These are phyloP conservation scores for Russula vinacea DNA, from an alignment of 768 basidiomycete species.

Conservation along the genomic window DNA sequence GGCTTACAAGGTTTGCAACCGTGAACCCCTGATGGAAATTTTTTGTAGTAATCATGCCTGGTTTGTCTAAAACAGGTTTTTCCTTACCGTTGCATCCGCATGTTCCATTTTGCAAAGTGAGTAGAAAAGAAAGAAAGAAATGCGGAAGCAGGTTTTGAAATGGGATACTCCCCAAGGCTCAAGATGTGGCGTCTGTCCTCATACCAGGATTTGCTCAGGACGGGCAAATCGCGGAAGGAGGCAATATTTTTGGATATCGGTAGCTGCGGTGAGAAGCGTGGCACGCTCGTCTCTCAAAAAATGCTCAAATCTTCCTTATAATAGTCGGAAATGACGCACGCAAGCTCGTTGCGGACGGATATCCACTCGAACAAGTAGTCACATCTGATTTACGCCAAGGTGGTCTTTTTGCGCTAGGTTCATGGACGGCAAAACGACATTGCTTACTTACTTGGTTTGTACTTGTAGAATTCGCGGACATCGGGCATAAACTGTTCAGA, in stretches of 20 bases:
- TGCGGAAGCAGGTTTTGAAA: neutral
- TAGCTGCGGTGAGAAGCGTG: constrained; percentile 42
- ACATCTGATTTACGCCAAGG: constrained; percentile 42
- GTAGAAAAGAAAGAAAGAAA: neutral
- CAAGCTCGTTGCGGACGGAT: constrained; percentile 44
- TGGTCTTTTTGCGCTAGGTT: constrained; percentile 19
- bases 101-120: constrained; percentile 9
- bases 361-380: constrained; percentile 41
- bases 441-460: neutral
- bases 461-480: constrained; percentile 53
- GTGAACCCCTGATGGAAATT: neutral
- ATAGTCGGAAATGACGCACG: constrained; percentile 45
- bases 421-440: neutral
- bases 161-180: neutral
- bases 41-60: neutral
- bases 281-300: neutral
- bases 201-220: constrained; percentile 25
- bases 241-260: constrained; percentile 47
- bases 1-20: constrained; percentile 34
- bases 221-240: constrained; percentile 39
- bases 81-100: constrained; percentile 18
- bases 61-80: neutral
- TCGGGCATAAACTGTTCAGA: constrained; percentile 59
- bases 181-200: constrained; percentile 4
- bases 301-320: neutral